These are phyloP conservation scores for Thelonectria blattea DNA, from an alignment of 2,329 filamentous ascomycete species.

Conservation along the genomic window DNA sequence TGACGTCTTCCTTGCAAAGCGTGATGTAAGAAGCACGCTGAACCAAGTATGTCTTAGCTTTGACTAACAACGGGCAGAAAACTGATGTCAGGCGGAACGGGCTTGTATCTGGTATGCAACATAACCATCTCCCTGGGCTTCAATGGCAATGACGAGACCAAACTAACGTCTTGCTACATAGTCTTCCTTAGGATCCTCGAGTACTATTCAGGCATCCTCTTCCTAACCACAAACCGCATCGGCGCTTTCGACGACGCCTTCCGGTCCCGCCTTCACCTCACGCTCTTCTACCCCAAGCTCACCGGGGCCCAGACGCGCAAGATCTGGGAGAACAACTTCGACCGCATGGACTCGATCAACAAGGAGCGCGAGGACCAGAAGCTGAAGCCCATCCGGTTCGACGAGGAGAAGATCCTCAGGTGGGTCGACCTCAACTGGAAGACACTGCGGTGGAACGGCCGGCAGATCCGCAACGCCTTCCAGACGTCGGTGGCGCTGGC, in stretches of 20 bases:
- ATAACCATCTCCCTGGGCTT: too few relatives aligned
- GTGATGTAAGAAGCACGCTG: too few relatives aligned
- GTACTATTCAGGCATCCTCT: slow-evolving; percentile 6
- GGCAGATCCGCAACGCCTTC: slow-evolving; percentile 21
- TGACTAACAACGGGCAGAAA: too few relatives aligned
- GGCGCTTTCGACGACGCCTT: slow-evolving; percentile 13
- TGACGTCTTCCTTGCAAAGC: too few relatives aligned
- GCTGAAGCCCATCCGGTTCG: not conserved
- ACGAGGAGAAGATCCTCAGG: not conserved
- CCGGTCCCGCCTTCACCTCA: slow-evolving; percentile 11
- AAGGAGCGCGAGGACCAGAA: not conserved
- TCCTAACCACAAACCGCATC: slow-evolving; percentile 12
- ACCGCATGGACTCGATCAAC: not conserved
- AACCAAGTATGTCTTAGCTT: too few relatives aligned
- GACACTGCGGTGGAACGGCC: slow-evolving; percentile 11
- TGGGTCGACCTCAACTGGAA: slow-evolving; percentile 10
- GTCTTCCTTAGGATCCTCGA: slow-evolving; percentile 11
- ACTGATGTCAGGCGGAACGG: too few relatives aligned
- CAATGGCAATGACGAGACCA: too few relatives aligned
- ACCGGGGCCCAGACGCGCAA: not conserved
- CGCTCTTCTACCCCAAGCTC: not conserved
- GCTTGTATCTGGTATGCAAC: too few relatives aligned
- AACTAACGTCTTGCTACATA: not conserved
- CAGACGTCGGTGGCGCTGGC: slow-evolving; percentile 13
- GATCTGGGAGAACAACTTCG: slow-evolving; percentile 8